A percentile compares a stretch with the other conserved stretches of the same genome.
These are phyloP conservation scores for Elsinoe perseae DNA, from an alignment of 2,329 filamentous ascomycete species.

Conservation along the genomic window DNA sequence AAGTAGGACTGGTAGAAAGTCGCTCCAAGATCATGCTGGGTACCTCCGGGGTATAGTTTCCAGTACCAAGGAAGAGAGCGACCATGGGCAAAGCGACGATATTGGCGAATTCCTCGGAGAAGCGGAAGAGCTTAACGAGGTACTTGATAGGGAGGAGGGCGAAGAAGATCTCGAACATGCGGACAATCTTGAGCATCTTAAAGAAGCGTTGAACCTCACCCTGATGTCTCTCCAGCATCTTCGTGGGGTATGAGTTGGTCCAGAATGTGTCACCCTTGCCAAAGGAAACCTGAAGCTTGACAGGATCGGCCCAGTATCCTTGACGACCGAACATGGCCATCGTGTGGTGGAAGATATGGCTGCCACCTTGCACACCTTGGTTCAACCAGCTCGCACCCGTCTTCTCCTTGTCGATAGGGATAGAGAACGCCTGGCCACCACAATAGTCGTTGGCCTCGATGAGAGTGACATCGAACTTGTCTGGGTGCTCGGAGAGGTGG, in stretches of 20 bases:
- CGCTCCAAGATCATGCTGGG: slow-evolving; percentile 57
- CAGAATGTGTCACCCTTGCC: slow-evolving; percentile 57
- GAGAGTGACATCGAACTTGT: slow-evolving; percentile 58
- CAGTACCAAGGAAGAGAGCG: slow-evolving; percentile 65
- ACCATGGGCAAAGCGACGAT: slow-evolving; percentile 64
- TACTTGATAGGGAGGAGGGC: slow-evolving; percentile 55
- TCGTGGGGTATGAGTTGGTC: slow-evolving; percentile 58
- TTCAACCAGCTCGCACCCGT: slow-evolving; percentile 55
- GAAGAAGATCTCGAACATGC: slow-evolving; percentile 53
- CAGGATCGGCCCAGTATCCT: slow-evolving; percentile 48
- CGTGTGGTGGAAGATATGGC: slow-evolving; percentile 60
- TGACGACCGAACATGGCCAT: slow-evolving; percentile 57
- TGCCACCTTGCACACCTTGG: slow-evolving; percentile 57
- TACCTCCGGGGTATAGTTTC: slow-evolving; percentile 66
- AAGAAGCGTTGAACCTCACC: slow-evolving; percentile 50
- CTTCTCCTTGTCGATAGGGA: slow-evolving; percentile 47
- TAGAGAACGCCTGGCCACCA: slow-evolving; percentile 54
- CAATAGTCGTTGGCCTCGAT: slow-evolving; percentile 52
- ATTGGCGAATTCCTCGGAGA: slow-evolving; percentile 62
- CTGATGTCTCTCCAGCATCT: slow-evolving; percentile 48
- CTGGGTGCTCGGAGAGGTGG: slow-evolving; percentile 57
- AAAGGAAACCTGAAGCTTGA: slow-evolving; percentile 56
- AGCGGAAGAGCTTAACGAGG: slow-evolving; percentile 60
- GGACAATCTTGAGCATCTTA: slow-evolving; percentile 49
- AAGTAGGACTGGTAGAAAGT: slow-evolving; percentile 46